Base-by-base conservation (phyloP, 2,329 filamentous ascomycete genomes). In the Dothideomycetes sp. region DNA sequence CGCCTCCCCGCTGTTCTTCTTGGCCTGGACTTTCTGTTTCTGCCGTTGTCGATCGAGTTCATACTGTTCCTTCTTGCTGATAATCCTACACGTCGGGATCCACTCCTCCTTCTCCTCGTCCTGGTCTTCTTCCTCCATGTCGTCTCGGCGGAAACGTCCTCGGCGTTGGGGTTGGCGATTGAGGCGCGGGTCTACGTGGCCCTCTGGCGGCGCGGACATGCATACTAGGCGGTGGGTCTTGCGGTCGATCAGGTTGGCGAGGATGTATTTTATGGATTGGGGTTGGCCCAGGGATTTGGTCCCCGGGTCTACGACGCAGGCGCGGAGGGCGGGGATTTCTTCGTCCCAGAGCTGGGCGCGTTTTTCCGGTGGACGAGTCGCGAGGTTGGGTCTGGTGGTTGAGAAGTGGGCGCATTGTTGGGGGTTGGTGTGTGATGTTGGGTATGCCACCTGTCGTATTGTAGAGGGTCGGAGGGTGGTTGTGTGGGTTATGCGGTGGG, bases 41-140 rank as follows among this genome's bases (percentile, higher is more conserved):
- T 56, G 58, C 40, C 66, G 59, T 40, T 70, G 62, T 16, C 60
- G n/a, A n/a, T n/a, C n/a, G n/a, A n/a, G 60, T 49, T 66, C 52
- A 54, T 59, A 66, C 39, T 72, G 61, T 1, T 65, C 71, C 34
- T 60, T 58, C 49, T 78, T 79, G 56, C 77, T 69, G 19, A 84
- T 56, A 34, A 94, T 66, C 50, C 77, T 80, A 69, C 85, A 93
- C 24, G 88, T 69, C 2, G 84, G 77, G 11, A 78, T 62, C 36
- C 77, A 51, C 30, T 52, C 45, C 31, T 47, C 37, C 10, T 19
- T 8, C 12, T 42, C 40, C 24, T 36, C 38, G 11, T 36, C 47
- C 15, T 52, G 48, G 12, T 39, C 19, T 31, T 53, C 47, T 36
- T 37, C 40, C 10, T 40, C 37, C 18, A 50, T 40, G 10, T 12